A percentile compares a stretch with the other conserved stretches of the same genome.
These are phyloP conservation scores for Phytopythium montanum DNA, from an alignment of 352 stramenopile genomes.

Conservation along the genomic window DNA sequence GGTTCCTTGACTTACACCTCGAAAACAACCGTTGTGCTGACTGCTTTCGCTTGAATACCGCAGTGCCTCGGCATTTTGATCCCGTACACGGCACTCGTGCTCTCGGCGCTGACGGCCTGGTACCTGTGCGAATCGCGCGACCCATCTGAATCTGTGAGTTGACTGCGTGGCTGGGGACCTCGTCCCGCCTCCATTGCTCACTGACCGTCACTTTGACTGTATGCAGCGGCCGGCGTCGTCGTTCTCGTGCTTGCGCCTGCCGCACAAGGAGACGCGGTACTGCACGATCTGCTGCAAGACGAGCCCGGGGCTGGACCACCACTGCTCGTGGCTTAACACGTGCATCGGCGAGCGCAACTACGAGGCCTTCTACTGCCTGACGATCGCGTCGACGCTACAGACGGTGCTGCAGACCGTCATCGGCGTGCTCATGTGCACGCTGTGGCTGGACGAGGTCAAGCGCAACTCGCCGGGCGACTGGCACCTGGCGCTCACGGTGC, in stretches of 20 bases:
- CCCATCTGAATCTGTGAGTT: conserved; percentile 42
- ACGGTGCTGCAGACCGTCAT: conserved; percentile 61
- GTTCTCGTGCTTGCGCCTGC: conserved; percentile 39
- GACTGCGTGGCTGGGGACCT: neutral
- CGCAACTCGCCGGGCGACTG: conserved; percentile 32
- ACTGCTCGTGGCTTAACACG: conserved; percentile 95
- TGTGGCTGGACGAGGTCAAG: conserved; percentile 60
- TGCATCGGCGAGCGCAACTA: conserved; percentile 87
- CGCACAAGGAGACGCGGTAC: conserved; percentile 66
- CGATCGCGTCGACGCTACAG: conserved; percentile 54
- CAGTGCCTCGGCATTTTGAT: conserved; percentile 67
- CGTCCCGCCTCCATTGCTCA: neutral
- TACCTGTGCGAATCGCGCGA: conserved; percentile 64
- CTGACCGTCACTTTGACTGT: neutral
- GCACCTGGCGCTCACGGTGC: conserved; percentile 35
- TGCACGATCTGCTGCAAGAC: conserved; percentile 84
- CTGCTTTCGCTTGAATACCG: neutral
- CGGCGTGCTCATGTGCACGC: conserved; percentile 71
- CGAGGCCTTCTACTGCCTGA: conserved; percentile 77
- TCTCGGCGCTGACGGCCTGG: conserved; percentile 57
- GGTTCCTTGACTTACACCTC: too few relatives aligned
- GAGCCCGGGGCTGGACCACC: conserved; percentile 91
- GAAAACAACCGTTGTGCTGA: neutral
- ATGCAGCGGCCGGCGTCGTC: conserved; percentile 27
- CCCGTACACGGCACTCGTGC: conserved; percentile 52